Evolutionary conservation across 768 basidiomycete species (phyloP).

Genomic region (Strobilomyces confusus): DNA sequence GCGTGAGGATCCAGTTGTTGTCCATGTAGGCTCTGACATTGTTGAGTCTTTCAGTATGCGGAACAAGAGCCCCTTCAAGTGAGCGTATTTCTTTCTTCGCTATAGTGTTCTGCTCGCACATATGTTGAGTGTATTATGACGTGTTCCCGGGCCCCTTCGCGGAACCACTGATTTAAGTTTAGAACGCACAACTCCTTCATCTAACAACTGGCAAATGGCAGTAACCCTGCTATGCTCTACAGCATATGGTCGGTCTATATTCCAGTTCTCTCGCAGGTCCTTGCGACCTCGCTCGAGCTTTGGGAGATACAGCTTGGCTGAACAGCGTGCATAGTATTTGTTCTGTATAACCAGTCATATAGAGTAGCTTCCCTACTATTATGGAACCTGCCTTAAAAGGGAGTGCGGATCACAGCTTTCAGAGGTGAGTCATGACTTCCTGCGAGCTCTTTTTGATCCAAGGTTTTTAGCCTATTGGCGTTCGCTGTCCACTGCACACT

Average conservation of each 20-base stretch:
- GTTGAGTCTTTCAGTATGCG: conserved; percentile 20
- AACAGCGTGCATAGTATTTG: conserved; percentile 10
- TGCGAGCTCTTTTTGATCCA: neutral
- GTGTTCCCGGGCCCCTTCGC: neutral
- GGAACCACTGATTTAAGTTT: neutral
- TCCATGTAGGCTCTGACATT: neutral
- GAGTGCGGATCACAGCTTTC: neutral
- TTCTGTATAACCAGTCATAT: conserved; percentile 18
- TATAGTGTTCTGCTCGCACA: conserved; percentile 19
- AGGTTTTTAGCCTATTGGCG: conserved; percentile 9
- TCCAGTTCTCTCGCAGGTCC: neutral
- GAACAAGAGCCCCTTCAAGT: conserved; percentile 22
- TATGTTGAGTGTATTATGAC: conserved; percentile 11
- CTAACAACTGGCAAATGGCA: conserved; percentile 5
- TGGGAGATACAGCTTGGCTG: neutral
- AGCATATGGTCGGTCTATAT: neutral
- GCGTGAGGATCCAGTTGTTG: conserved; percentile 1
- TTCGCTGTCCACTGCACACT: conserved; percentile 15
- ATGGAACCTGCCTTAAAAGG: conserved; percentile 10
- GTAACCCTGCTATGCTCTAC: neutral
- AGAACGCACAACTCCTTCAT: neutral
- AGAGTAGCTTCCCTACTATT: conserved; percentile 7
- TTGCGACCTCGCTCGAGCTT: neutral
- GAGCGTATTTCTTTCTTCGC: conserved; percentile 28
- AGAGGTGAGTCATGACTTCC: conserved; percentile 5